Conservation (phyloP, 768 basidiomycete genomes). For the Lentinula guzmanii region DNA sequence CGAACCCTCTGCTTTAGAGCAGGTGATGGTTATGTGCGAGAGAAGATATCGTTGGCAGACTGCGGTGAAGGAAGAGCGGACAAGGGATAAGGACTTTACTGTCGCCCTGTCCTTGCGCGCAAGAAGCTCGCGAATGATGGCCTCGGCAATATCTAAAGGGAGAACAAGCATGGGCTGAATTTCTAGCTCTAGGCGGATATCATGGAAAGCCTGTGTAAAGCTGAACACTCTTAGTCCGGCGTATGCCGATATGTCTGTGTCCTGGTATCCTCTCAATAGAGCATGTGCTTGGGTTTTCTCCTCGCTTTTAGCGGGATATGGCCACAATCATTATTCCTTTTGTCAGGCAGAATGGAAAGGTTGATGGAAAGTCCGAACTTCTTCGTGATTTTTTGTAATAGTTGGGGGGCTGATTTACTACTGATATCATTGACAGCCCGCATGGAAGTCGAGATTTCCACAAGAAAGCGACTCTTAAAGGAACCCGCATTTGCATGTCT, state of each 20-base stretch:
- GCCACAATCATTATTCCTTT: not conserved
- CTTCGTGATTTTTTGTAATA: not conserved
- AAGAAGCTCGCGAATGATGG: not conserved
- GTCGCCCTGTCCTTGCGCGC: slow-evolving; percentile 1
- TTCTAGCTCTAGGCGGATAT: not conserved
- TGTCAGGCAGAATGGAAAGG: not conserved
- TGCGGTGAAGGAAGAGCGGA: not conserved
- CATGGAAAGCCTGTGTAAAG: not conserved
- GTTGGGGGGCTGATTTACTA: not conserved
- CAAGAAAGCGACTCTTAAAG: no score
- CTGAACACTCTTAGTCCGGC: not conserved
- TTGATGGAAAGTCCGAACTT: not conserved
- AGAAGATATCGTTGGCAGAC: slow-evolving; percentile 3
- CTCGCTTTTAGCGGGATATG: not conserved
- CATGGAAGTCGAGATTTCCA: not conserved
- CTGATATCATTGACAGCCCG: not conserved
- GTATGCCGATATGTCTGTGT: not conserved
- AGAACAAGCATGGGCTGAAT: not conserved
- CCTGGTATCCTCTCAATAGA: not conserved
- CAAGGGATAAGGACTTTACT: slow-evolving; percentile 2
- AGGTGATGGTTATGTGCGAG: not conserved
- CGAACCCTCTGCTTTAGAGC: not conserved
- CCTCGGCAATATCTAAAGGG: not conserved
- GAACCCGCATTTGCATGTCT: not conserved
- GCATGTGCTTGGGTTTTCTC: not conserved